Evolutionary conservation across 495 filamentous ascomycete species (phyloP).

Genomic region (Hyaloscypha finlandica): DNA sequence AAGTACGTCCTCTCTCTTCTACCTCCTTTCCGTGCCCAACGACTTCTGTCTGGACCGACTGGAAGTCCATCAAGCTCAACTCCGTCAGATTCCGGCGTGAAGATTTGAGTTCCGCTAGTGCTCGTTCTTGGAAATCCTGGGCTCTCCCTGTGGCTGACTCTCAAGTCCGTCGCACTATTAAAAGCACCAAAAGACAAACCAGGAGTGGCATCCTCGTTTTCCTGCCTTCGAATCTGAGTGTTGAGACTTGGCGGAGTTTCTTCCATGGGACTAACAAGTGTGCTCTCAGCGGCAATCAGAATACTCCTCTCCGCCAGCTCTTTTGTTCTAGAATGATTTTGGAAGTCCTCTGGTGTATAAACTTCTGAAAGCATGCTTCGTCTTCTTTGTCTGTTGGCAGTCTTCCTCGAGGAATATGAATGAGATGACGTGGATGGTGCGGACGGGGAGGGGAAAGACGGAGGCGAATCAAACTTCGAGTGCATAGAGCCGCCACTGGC

Average conservation of each 20-base stretch:
- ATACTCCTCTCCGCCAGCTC: conserved; percentile 12
- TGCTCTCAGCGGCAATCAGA: conserved; percentile 15
- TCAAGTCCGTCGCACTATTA: neutral
- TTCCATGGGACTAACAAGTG: conserved; percentile 17
- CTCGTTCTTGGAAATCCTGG: conserved; percentile 20
- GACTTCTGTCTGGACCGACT: conserved; percentile 25
- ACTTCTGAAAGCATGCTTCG: conserved; percentile 34
- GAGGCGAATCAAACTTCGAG: neutral
- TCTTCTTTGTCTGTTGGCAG: conserved; percentile 11
- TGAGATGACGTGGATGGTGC: neutral
- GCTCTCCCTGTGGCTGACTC: conserved; percentile 9
- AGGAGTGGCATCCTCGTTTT: neutral
- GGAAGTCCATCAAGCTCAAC: conserved; percentile 32
- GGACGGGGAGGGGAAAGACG: neutral
- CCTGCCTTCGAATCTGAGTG: neutral
- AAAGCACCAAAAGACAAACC: neutral
- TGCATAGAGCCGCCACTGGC: conserved; percentile 1
- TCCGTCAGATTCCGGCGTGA: conserved; percentile 23
- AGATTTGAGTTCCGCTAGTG: conserved; percentile 30
- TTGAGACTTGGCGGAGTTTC: neutral
- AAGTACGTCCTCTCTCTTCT: conserved; percentile 24
- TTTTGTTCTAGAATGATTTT: neutral
- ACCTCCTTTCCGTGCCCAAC: conserved; percentile 20
- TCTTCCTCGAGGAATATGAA: conserved; percentile 11
- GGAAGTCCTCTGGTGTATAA: conserved; percentile 25